Base-by-base conservation (phyloP, 352 stramenopile genomes). In the Phytopythium kandeliae region DNA sequence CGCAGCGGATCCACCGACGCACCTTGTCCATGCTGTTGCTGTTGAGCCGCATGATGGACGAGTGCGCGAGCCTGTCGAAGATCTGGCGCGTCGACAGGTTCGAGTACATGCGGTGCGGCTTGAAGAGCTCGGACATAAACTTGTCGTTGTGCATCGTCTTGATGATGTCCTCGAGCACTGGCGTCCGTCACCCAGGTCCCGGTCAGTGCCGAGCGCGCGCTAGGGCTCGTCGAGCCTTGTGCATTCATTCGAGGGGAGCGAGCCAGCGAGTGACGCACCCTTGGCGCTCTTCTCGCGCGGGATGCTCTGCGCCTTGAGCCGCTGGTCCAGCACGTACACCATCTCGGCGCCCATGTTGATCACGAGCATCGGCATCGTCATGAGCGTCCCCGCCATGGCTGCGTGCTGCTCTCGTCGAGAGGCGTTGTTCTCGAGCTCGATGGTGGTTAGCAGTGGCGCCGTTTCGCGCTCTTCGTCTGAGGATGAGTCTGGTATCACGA, bases 261-360 rank as follows among this genome's bases (percentile, higher is more conserved):
- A 4, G 4, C 28, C 9, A 31, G 4, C 28, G 28, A 31, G 4
- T 48, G 7, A 2, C 5, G 31, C 25, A 83, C 76, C 78, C 71
- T 92, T 92, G 19, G 71, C 74, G 67, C 82, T 92, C 67, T 97
- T 97, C 58, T 96, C 85, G 34, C 78, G 68, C 47, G 79, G 74
- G 41, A 97, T 95, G 60, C 74, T 92, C 55, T 97, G 91, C 24
- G 91, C 91, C 55, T 92, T 85, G 25, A 97, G 79, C 13, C 91
- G 84, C 74, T 97, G 89, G 50, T 96, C 76, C 55, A 97, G 67
- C 45, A 97, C 89, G 74, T 97, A 97, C 40, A 97, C 78, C 91
- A 97, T 97, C 60, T 97, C 91, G 44, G 85, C 83, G 31, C 89
- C 91, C 88, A 97, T 96, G 62, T 97, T 97, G 47, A 96, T 77